A percentile compares a stretch with the other conserved stretches of the same genome.
phyloP scores from a whole-genome alignment of 805 yeast species.

The Clavispora carvajalis region DNA sequence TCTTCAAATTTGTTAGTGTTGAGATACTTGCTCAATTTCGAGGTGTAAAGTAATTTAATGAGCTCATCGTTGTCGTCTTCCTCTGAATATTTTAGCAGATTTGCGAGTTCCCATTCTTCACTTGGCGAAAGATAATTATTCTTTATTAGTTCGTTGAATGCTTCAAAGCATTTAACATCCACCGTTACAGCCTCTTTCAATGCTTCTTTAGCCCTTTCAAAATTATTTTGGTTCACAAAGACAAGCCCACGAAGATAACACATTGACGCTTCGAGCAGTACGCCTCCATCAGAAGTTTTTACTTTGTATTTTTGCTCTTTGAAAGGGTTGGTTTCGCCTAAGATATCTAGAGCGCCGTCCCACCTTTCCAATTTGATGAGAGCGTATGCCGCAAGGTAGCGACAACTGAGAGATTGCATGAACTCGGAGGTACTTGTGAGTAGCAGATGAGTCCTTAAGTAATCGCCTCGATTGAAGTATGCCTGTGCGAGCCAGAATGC shows the following conservation, averaged over 20 bases:
- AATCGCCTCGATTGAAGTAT: conserved; percentile 69
- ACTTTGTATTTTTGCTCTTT: conserved; percentile 36
- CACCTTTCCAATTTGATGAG: conserved; percentile 65
- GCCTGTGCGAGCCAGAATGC: conserved; percentile 97
- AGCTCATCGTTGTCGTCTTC: conserved; percentile 78
- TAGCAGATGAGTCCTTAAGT: conserved; percentile 70
- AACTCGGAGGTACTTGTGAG: conserved; percentile 50
- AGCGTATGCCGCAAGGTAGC: conserved; percentile 75
- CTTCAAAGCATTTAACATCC: conserved; percentile 91
- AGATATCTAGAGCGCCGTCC: conserved; percentile 84
- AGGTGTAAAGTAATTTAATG: conserved; percentile 68
- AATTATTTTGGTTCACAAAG: conserved; percentile 75
- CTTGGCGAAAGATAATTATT: conserved; percentile 73
- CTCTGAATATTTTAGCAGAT: conserved; percentile 59
- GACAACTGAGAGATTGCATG: conserved; percentile 63
- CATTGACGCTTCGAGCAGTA: conserved; percentile 81
- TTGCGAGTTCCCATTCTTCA: conserved; percentile 82
- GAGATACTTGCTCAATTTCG: conserved; percentile 68
- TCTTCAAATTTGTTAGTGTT: conserved; percentile 55
- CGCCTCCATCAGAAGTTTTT: conserved; percentile 70
- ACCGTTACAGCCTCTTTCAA: conserved; percentile 80
- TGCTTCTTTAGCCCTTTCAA: conserved; percentile 80
- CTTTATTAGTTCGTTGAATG: conserved; percentile 71
- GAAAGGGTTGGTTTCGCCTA: conserved; percentile 81
- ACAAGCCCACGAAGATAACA: conserved; percentile 81